These are phyloP conservation scores for Glonium stellatum DNA, from an alignment of 495 filamentous ascomycete genomes.

Conservation along the genomic window DNA sequence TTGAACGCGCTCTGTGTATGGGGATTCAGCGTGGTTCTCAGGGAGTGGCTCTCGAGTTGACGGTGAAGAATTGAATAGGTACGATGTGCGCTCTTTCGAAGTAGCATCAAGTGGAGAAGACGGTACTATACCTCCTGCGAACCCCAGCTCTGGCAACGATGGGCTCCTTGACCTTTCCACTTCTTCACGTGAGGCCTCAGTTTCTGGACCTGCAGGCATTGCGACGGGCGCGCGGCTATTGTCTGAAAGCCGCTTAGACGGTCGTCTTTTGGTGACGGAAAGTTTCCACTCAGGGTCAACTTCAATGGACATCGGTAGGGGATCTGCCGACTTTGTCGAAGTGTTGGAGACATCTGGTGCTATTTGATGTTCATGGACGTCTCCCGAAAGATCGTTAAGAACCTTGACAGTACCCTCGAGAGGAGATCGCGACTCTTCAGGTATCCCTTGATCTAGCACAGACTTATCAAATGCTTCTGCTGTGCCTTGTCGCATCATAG, in stretches of 20 bases:
- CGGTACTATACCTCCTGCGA: conserved; percentile 14
- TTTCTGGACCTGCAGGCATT: background rate
- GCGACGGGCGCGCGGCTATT: background rate
- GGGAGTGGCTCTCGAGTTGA: conserved; percentile 35
- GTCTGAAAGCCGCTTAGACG: background rate
- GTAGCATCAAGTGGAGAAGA: conserved; percentile 45
- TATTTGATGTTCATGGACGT: background rate
- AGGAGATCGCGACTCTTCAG: background rate
- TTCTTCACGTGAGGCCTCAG: background rate
- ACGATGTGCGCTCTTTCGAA: conserved; percentile 48
- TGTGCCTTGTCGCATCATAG: conserved; percentile 16
- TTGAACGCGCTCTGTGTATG: background rate
- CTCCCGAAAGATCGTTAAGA: background rate
- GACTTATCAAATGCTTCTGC: conserved; percentile 7
- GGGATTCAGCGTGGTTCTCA: conserved; percentile 14
- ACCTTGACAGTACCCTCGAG: conserved; percentile 10
- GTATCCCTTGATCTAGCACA: conserved; percentile 7
- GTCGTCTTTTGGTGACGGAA: background rate
- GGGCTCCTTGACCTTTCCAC: conserved; percentile 17
- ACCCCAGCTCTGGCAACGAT: conserved; percentile 14
- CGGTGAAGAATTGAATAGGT: conserved; percentile 49
- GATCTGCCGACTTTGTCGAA: conserved; percentile 10
- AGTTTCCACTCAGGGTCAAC: conserved; percentile 18
- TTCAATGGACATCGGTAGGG: conserved; percentile 25
- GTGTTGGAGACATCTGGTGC: conserved; percentile 2